These are phyloP conservation scores for Geranium rotundifolium DNA, from an alignment of 345 rosid species.

Conservation along the genomic window DNA sequence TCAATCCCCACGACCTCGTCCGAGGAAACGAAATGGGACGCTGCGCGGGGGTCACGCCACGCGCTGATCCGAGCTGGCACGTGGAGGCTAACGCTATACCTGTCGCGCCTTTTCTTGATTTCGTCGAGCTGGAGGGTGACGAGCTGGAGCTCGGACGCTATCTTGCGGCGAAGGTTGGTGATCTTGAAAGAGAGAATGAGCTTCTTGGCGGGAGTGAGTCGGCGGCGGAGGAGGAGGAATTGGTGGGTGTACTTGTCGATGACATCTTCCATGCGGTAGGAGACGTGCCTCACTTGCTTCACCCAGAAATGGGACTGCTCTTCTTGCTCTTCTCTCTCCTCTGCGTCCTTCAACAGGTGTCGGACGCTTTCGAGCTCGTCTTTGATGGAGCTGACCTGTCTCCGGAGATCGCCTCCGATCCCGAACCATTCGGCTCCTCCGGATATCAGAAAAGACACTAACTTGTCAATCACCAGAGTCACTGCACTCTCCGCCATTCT, in stretches of 20 bases:
- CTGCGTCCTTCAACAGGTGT: background rate
- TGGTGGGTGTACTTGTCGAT: background rate
- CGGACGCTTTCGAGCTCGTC: background rate
- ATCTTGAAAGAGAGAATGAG: background rate
- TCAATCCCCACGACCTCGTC: constrained; percentile 6
- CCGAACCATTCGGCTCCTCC: background rate
- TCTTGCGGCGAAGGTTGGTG: background rate
- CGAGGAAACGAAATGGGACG: constrained; percentile 2
- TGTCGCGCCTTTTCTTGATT: background rate
- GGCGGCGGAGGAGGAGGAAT: no score
- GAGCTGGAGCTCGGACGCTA: background rate
- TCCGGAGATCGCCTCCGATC: background rate
- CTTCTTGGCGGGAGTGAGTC: background rate
- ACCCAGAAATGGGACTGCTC: background rate
- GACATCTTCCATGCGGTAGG: background rate
- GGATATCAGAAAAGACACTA: background rate
- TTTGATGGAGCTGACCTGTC: background rate
- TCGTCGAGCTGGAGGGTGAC: background rate
- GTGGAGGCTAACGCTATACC: background rate
- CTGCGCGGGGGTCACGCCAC: constrained; percentile 5
- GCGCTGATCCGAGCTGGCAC: no score
- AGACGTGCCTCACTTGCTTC: background rate
- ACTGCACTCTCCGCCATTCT: constrained; percentile 1
- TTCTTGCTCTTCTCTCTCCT: background rate
- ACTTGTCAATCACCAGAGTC: constrained; percentile 1